These are phyloP conservation scores for Penicillium coffeae DNA, from an alignment of 495 filamentous ascomycete genomes.

Conservation along the genomic window DNA sequence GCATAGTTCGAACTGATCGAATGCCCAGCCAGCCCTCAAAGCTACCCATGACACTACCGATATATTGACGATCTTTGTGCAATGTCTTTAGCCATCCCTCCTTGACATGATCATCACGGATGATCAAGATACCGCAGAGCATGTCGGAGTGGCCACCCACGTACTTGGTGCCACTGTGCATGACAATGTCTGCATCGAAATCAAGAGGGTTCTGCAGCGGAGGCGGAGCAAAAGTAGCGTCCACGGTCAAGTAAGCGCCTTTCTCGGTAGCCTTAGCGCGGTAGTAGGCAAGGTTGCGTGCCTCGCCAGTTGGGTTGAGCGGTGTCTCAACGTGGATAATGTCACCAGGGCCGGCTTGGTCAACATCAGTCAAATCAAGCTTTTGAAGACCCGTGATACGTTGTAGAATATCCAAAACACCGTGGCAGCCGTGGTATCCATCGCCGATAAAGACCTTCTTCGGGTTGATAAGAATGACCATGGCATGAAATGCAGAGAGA, in stretches of 20 bases:
- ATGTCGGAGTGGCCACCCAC: slow-evolving; percentile 93
- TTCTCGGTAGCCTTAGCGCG: slow-evolving; percentile 62
- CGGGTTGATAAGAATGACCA: slow-evolving; percentile 71
- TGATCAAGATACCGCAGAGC: slow-evolving; percentile 76
- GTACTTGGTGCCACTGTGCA: slow-evolving; percentile 93
- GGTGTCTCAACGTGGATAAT: slow-evolving; percentile 88
- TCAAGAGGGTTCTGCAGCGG: slow-evolving; percentile 77
- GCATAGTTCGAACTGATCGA: slow-evolving; percentile 76
- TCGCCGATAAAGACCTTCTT: slow-evolving; percentile 68
- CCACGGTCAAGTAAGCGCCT: slow-evolving; percentile 73
- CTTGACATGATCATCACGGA: slow-evolving; percentile 35
- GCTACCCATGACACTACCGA: slow-evolving; percentile 85
- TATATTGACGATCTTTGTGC: slow-evolving; percentile 57
- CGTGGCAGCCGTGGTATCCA: slow-evolving; percentile 90
- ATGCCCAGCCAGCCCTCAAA: slow-evolving; percentile 89
- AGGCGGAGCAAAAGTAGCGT: slow-evolving; percentile 90
- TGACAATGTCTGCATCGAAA: slow-evolving; percentile 73
- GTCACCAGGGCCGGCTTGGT: slow-evolving; percentile 65
- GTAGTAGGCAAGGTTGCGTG: slow-evolving; percentile 61
- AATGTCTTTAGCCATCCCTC: slow-evolving; percentile 53
- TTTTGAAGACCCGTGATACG: slow-evolving; percentile 64
- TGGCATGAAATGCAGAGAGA: slow-evolving; percentile 80
- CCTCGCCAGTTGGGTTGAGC: slow-evolving; percentile 80
- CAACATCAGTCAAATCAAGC: slow-evolving; percentile 57
- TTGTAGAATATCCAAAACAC: slow-evolving; percentile 62